A percentile compares a stretch with the other conserved stretches of the same genome.
Evolutionary conservation across 1,284 basidiomycete genomes (phyloP).

Genomic region (Marasmius fiardii): DNA sequence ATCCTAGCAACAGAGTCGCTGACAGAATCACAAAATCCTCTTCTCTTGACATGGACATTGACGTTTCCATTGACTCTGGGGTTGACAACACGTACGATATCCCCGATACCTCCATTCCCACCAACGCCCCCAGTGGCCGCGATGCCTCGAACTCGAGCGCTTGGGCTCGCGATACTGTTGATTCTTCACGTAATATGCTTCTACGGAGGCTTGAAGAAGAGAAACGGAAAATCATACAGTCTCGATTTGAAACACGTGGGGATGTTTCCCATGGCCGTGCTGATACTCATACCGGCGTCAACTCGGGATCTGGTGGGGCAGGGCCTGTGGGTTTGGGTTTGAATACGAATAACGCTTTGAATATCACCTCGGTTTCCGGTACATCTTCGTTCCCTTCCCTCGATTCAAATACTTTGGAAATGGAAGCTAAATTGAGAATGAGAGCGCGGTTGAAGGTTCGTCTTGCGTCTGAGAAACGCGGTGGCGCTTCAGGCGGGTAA

Average conservation of each 20-base stretch:
- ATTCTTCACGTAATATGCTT: conserved; percentile 32
- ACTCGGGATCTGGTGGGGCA: background rate
- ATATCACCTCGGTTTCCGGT: too few relatives aligned
- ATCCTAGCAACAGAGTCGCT: too few relatives aligned
- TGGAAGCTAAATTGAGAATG: conserved; percentile 44
- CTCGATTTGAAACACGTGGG: conserved; percentile 1
- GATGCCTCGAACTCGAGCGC: too few relatives aligned
- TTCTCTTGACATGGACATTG: too few relatives aligned
- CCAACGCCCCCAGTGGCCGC: too few relatives aligned
- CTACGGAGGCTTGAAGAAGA: conserved; percentile 45
- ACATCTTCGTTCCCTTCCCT: background rate
- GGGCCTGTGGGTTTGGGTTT: too few relatives aligned
- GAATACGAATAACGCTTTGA: too few relatives aligned
- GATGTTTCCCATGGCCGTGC: background rate
- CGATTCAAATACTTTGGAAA: conserved; percentile 18
- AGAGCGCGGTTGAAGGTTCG: conserved; percentile 48
- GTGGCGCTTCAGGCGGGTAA: conserved; percentile 5
- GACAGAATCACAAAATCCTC: too few relatives aligned
- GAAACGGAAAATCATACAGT: conserved; percentile 34
- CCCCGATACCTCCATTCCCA: too few relatives aligned
- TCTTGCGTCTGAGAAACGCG: conserved; percentile 45
- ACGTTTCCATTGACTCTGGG: too few relatives aligned
- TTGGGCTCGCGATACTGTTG: too few relatives aligned
- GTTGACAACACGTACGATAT: too few relatives aligned
- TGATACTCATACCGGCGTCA: background rate